Evolutionary conservation across 2,329 filamentous ascomycete species (phyloP), one percentile per base, ranked within the genome.

Genomic region (Sarocladium kiliense): DNA sequence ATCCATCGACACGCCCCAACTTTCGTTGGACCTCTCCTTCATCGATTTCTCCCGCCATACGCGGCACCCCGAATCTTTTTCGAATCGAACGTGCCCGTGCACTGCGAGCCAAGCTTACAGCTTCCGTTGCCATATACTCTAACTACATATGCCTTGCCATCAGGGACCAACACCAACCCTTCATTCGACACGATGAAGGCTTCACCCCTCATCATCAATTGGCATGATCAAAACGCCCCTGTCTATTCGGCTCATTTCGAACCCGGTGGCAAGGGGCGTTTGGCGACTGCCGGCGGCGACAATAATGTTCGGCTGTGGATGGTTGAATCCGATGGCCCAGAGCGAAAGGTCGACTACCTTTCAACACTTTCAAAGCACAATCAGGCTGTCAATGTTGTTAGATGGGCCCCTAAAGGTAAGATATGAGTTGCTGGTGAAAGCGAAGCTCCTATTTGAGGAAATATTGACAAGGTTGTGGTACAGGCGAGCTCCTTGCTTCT

Each of bases 211-310:
- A 93, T 97, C 69, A 93, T 99, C 75, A 91, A 95, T 78, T 99
- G 94, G 94, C 95, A 99, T 74, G 90, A 97, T 72, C 90, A 96
- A 68, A 96, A 95, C 75, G 86, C 90, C 65, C 94, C 94, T 57
- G 92, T 99, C 70, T 99, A 97, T 76, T 97, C 93, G 42, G 91
- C 91, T 63, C 93, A 97, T 72, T 99, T 97, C 70, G 93, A 99
- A 70, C 90, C 90, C 49, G 82, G 90, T 67, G 91, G 91, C 60
- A 97, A 94, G 71, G 91, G 91, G 54, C 86, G 94, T 65, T 77
- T 99, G 60, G 94, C 94, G 57, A 99, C 94, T 10, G 93, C 88
- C 59, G 94, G 93, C 65, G 94, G 94, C 69, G 94, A 99, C 74
- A 96, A 96, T 71, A 93, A 97, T 75, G 91, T 99, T 65, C 84